Percentiles rank a stretch among this genome's conserved stretches.
Conservation (phyloP, 345 rosid species). For the Eutrema japonicum region DNA sequence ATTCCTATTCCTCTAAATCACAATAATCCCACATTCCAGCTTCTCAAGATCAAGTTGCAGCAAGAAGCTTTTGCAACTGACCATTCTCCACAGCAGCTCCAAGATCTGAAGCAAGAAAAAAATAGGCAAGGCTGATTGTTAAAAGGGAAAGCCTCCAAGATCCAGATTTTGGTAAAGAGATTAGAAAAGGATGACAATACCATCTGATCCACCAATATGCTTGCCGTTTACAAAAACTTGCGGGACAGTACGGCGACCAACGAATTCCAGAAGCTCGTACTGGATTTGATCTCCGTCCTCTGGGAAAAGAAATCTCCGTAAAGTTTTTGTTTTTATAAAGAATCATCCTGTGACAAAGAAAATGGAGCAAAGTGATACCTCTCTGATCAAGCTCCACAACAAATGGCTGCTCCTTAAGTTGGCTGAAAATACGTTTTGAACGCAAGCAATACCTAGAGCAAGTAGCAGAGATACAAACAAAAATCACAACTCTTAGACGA, state of each 20-base stretch:
- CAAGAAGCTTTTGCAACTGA: constrained; percentile 55
- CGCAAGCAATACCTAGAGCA: constrained; percentile 65
- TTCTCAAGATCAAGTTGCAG: constrained; percentile 31
- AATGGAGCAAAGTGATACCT: constrained; percentile 23
- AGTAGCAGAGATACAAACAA: neutral
- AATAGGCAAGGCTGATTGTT: neutral
- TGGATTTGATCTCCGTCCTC: constrained; percentile 81
- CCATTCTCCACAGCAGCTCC: constrained; percentile 52
- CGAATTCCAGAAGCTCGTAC: constrained; percentile 68
- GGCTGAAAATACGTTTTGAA: constrained; percentile 59
- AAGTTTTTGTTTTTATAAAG: neutral
- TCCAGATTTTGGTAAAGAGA: neutral
- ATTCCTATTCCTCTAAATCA: neutral
- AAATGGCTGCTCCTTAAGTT: constrained; percentile 56
- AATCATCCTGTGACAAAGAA: neutral
- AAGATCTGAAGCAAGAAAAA: constrained; percentile 55
- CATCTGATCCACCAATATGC: constrained; percentile 93
- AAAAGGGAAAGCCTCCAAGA: neutral
- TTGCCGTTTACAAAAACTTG: constrained; percentile 89
- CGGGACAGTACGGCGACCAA: constrained; percentile 82
- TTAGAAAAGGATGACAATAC: constrained; percentile 33
- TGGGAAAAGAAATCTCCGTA: constrained; percentile 26
- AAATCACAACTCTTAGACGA: neutral
- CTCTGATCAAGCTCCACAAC: constrained; percentile 67
- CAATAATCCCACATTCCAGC: neutral